Evolutionary conservation across 176 grass and related monocot species (phyloP).

Genomic region (Triticum turgidum): DNA sequence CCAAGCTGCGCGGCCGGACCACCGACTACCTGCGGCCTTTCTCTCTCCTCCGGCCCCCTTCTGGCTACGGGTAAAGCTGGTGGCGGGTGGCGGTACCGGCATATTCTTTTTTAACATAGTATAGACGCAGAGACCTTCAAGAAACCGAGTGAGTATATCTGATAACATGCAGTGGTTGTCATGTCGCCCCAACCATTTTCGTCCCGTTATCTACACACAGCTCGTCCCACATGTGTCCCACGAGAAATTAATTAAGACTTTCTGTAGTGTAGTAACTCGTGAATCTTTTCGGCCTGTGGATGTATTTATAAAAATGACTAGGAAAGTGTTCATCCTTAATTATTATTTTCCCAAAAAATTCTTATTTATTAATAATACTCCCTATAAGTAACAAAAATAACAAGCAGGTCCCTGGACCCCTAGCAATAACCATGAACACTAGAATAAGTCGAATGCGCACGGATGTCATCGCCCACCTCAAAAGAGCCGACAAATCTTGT

Average conservation of each 20-base stretch:
- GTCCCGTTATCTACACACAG: background rate
- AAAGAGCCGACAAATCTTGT: no score
- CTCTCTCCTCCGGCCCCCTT: background rate
- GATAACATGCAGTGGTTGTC: background rate
- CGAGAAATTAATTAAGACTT: background rate
- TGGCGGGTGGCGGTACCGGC: background rate
- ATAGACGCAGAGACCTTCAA: no score
- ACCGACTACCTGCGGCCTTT: background rate
- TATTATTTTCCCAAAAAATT: no score
- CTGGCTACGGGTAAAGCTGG: background rate
- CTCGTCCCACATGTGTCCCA: background rate
- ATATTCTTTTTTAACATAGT: no score
- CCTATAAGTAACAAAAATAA: no score
- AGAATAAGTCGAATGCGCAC: no score
- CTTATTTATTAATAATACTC: no score
- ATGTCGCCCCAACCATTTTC: background rate
- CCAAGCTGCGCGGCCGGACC: background rate
- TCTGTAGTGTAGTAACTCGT: background rate
- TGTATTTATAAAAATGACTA: background rate
- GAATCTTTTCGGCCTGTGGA: background rate
- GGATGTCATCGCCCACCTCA: no score
- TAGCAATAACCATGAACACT: no score
- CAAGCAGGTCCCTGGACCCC: no score
- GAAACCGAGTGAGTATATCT: background rate
- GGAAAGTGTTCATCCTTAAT: background rate